A percentile compares a stretch with the other conserved stretches of the same genome.
phyloP scores from a whole-genome alignment of 371 early-diverging fungal species.

The Haplosporangium sp. region DNA sequence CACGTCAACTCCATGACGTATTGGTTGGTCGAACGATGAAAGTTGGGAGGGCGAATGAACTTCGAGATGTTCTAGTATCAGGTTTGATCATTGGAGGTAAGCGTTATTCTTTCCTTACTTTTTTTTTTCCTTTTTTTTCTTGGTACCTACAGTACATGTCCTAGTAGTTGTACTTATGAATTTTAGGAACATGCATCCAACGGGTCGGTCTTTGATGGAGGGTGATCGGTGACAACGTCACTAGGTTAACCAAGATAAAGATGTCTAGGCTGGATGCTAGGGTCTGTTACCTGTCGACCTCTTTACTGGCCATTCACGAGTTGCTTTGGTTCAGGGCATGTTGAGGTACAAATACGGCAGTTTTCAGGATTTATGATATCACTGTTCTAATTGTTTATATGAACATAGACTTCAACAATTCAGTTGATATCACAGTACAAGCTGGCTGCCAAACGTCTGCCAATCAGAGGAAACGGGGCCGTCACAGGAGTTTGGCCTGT shows the following conservation, averaged over 20 bases:
- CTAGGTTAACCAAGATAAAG: constrained; percentile 17
- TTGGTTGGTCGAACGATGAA: constrained; percentile 23
- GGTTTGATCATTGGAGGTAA: constrained; percentile 34
- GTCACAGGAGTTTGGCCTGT: constrained; percentile 4
- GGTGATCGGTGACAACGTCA: constrained; percentile 18
- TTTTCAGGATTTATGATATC: constrained; percentile 5
- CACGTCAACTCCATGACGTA: constrained; percentile 29
- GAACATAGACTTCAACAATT: constrained; percentile 19
- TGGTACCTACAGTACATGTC: not conserved
- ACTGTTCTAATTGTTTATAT: constrained; percentile 3
- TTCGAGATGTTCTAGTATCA: constrained; percentile 19
- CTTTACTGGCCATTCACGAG: constrained; percentile 28
- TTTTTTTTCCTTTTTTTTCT: constrained; percentile 6
- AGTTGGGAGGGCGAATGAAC: constrained; percentile 18
- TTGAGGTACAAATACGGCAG: constrained; percentile 5
- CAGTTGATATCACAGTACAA: constrained; percentile 14
- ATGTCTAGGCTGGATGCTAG: constrained; percentile 21
- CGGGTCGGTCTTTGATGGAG: constrained; percentile 17
- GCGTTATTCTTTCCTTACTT: not conserved
- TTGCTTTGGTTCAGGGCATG: constrained; percentile 24
- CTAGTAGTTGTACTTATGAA: no score
- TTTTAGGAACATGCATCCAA: constrained; percentile 14
- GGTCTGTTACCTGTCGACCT: constrained; percentile 15
- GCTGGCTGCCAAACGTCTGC: constrained; percentile 14
- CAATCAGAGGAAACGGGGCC: constrained; percentile 10